Evolutionary conservation across 805 yeast genomes (phyloP).

Genomic region (Cyberlindnera petersonii): DNA sequence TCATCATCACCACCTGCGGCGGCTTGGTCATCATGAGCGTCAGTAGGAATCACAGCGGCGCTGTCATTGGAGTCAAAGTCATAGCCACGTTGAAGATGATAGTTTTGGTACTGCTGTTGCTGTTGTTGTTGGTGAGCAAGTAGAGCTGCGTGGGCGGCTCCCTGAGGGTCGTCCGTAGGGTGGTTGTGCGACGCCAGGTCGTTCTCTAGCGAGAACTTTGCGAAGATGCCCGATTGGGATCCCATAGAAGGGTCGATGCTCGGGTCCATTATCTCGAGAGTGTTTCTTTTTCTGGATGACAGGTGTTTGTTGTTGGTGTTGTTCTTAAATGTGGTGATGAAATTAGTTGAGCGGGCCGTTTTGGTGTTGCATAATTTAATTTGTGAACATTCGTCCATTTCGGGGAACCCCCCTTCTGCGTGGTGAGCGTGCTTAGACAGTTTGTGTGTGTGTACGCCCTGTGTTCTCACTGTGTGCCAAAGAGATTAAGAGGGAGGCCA

Average conservation of each 20-base stretch:
- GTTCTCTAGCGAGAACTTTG: slow-evolving; percentile 20
- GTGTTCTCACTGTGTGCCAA: too few relatives aligned
- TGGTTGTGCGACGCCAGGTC: slow-evolving; percentile 11
- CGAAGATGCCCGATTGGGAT: slow-evolving; percentile 20
- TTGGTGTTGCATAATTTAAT: slow-evolving; percentile 4
- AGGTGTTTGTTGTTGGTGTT: not conserved
- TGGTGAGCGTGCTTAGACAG: not conserved
- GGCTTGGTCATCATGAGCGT: not conserved
- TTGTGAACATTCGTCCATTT: slow-evolving; percentile 7
- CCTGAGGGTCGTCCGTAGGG: slow-evolving; percentile 8
- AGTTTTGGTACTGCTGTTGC: too few relatives aligned
- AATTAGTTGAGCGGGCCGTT: not conserved
- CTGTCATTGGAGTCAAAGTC: not conserved
- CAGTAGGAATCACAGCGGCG: not conserved
- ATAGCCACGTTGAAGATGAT: slow-evolving; percentile 3
- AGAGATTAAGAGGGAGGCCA: too few relatives aligned
- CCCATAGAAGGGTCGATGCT: slow-evolving; percentile 26
- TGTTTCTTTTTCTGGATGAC: too few relatives aligned
- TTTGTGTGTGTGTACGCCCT: too few relatives aligned
- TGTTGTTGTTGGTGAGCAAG: slow-evolving; percentile 15
- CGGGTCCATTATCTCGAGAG: slow-evolving; percentile 22
- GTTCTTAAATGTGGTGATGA: too few relatives aligned
- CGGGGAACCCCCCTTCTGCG: not conserved
- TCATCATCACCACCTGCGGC: slow-evolving; percentile 7
- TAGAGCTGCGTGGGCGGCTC: slow-evolving; percentile 12